Base-by-base conservation (phyloP, 495 filamentous ascomycete genomes). In the Talaromyces borbonicus region DNA sequence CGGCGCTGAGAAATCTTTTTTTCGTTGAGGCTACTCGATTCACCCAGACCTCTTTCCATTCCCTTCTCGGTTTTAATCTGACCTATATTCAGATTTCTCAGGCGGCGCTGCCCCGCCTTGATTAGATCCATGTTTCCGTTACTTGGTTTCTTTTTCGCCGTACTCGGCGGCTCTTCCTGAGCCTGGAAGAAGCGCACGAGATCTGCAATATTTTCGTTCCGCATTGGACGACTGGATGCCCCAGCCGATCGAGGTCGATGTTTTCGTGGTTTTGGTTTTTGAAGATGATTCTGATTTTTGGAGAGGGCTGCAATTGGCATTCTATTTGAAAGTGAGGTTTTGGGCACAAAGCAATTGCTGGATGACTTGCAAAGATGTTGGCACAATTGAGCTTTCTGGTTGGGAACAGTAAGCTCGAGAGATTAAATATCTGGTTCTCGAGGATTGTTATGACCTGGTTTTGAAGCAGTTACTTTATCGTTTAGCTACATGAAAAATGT, bases 41-140 rank as follows among this genome's bases (percentile, higher is more conserved):
- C 35, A 16, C 41, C 35, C 12, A 36, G 25, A 2, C 37, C 24
- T 18, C 41, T 40, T 8, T 29, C 23, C 20, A 55, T 48, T 12
- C 60, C 48, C 0, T 65, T 60, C 5, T 62, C 59, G 1, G 51
- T 20, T 33, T 66, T 69, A 1, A 51, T 37, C 46, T 65, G 65
- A 16, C 62, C 56, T n/a, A n/a, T n/a, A n/a, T n/a, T n/a, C 19
- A 69, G 56, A 22, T 67, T 58, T 11, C 60, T 50, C 3, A 71
- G 59, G 15, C 68, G 68, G 9, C 65, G 63, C 44, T 67, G 67
- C n/a, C 66, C 56, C 8, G 66, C 63, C 33, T 66, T 68, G 36
- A 63, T 32, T n/a, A 60, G 53, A 9, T 58, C 57, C 27, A 54
- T 53, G 23, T 58, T 52, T 24, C 54, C 51, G 5, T 39, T 31